phyloP scores from a whole-genome alignment of 2,329 filamentous ascomycete genomes.

The Alternaria novae-zelandiae region DNA sequence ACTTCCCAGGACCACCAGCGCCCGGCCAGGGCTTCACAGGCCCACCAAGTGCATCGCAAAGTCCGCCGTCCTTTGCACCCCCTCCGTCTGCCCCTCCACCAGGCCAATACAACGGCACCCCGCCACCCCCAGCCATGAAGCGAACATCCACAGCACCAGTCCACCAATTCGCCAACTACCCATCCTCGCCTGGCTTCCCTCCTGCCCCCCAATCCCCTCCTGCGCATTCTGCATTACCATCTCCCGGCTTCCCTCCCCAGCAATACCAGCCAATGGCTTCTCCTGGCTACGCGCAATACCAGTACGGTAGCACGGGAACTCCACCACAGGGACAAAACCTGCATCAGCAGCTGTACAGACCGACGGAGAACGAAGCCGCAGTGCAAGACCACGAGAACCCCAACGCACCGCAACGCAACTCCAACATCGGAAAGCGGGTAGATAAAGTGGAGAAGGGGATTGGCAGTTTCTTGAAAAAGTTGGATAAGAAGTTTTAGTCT shows the following conservation, averaged over 20 bases:
- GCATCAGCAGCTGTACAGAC: slow-evolving; percentile 73
- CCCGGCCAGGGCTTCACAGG: slow-evolving; percentile 44
- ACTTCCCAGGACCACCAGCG: slow-evolving; percentile 52
- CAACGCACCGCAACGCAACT: slow-evolving; percentile 40
- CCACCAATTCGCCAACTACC: slow-evolving; percentile 50
- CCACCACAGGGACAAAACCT: slow-evolving; percentile 58
- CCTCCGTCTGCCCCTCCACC: slow-evolving; percentile 42
- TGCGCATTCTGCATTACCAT: slow-evolving; percentile 44
- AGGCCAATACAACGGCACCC: slow-evolving; percentile 27
- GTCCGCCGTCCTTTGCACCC: slow-evolving; percentile 48
- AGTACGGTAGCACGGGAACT: slow-evolving; percentile 47
- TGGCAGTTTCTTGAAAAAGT: slow-evolving; percentile 74
- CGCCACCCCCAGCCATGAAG: slow-evolving; percentile 36
- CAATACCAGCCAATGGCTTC: slow-evolving; percentile 43
- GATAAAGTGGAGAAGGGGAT: slow-evolving; percentile 73
- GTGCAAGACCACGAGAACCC: slow-evolving; percentile 30
- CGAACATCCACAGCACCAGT: slow-evolving; percentile 40
- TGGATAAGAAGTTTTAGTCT: slow-evolving; percentile 72
- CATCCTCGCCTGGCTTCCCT: slow-evolving; percentile 39
- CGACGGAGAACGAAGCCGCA: slow-evolving; percentile 65
- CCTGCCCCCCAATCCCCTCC: slow-evolving; percentile 38
- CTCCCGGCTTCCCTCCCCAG: slow-evolving; percentile 48
- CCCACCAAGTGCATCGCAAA: slow-evolving; percentile 42
- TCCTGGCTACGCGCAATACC: slow-evolving; percentile 64
- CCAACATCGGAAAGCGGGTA: slow-evolving; percentile 69